phyloP scores from a whole-genome alignment of 306 rosid species.

The Rosa rugosa region DNA sequence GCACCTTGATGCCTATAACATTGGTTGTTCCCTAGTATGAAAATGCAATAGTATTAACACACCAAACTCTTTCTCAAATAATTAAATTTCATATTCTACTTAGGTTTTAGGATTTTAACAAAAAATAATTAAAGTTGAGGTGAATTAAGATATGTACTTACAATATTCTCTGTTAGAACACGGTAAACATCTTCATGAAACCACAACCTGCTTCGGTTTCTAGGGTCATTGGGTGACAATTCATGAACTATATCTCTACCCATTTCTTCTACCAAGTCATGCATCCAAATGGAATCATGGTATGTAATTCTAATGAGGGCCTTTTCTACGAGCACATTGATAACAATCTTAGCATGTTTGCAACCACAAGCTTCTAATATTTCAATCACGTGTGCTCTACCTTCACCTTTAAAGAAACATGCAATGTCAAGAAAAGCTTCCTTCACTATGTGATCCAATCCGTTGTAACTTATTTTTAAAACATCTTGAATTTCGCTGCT shows the following conservation, averaged over 20 bases:
- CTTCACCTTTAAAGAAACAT: constrained; percentile 31
- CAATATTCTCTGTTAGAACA: background rate
- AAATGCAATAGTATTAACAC: constrained; percentile 18
- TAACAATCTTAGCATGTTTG: too few species aligned
- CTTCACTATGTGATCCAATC: constrained; percentile 17
- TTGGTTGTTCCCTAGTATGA: constrained; percentile 27
- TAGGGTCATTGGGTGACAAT: background rate
- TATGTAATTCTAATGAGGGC: too few species aligned
- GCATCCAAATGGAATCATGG: too few species aligned
- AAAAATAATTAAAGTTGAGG: background rate
- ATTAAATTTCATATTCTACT: background rate
- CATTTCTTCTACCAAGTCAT: too few species aligned
- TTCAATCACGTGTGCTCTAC: too few species aligned
- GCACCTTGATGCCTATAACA: constrained; percentile 15
- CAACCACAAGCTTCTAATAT: too few species aligned
- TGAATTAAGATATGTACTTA: background rate
- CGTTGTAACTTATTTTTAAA: constrained; percentile 30
- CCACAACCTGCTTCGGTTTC: constrained; percentile 32
- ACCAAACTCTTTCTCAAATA: constrained; percentile 5
- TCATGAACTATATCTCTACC: too few species aligned
- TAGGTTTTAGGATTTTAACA: background rate
- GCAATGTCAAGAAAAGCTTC: constrained; percentile 37
- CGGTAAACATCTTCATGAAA: constrained; percentile 28
- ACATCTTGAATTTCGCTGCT: constrained; percentile 33
- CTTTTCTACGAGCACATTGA: too few species aligned